Evolutionary conservation across 1,284 basidiomycete genomes (phyloP).

Genomic region (Polyporus tsugae): DNA sequence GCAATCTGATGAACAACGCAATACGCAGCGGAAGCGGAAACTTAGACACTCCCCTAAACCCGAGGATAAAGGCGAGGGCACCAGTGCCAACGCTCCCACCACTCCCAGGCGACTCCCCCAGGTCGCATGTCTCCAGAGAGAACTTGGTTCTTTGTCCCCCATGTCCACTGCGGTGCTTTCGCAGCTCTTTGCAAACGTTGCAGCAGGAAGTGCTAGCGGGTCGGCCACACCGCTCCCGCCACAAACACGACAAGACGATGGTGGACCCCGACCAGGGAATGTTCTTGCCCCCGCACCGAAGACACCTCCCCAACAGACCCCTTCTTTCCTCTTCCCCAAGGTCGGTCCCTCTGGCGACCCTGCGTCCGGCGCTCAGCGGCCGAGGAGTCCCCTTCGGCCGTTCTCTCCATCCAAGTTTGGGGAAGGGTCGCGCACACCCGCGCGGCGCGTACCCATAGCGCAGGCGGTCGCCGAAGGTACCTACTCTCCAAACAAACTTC

Average conservation of each 20-base stretch:
- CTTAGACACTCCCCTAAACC: slow-evolving; percentile 10
- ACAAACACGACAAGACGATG: slow-evolving; percentile 6
- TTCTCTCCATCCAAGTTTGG: slow-evolving; percentile 44
- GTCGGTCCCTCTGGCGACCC: slow-evolving; percentile 16
- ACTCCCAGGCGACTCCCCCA: slow-evolving; percentile 21
- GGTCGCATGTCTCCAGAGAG: slow-evolving; percentile 14
- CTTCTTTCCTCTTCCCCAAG: slow-evolving; percentile 26
- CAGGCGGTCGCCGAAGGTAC: slow-evolving; percentile 57
- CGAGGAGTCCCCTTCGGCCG: slow-evolving; percentile 27
- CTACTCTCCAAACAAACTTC: slow-evolving; percentile 54
- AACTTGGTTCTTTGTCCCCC: slow-evolving; percentile 47
- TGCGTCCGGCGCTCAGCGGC: slow-evolving; percentile 13
- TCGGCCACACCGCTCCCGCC: slow-evolving; percentile 22
- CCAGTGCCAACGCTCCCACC: background rate
- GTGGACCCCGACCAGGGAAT: background rate
- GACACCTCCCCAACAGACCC: slow-evolving; percentile 23
- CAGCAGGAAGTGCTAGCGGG: slow-evolving; percentile 20
- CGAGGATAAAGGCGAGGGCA: slow-evolving; percentile 5
- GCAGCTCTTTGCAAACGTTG: slow-evolving; percentile 37
- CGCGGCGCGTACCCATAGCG: slow-evolving; percentile 64
- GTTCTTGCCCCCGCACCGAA: slow-evolving; percentile 12
- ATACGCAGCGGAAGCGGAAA: slow-evolving; percentile 27
- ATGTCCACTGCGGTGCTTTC: slow-evolving; percentile 44
- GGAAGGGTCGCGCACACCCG: slow-evolving; percentile 60
- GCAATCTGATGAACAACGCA: slow-evolving; percentile 4